A percentile compares a stretch with the other conserved stretches of the same genome.
Evolutionary conservation across 768 basidiomycete genomes (phyloP).

Genomic region (Coprinopsis strossmayeri): DNA sequence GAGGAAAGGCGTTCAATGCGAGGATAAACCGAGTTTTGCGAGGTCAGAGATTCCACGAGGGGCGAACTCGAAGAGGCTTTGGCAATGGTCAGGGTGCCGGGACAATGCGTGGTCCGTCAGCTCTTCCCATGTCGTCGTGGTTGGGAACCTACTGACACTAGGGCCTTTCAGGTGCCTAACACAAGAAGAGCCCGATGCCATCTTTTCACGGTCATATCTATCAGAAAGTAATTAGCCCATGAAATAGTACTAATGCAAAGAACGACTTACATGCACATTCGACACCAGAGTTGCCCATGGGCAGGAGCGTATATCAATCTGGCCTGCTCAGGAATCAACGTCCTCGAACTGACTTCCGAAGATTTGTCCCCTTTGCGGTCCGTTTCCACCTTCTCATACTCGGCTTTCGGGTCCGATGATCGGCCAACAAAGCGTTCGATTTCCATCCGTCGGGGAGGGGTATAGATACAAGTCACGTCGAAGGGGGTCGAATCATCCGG

Average conservation of each 20-base stretch:
- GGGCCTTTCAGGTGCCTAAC: background rate
- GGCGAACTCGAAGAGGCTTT: too few species aligned
- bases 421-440: too few species aligned
- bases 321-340: background rate
- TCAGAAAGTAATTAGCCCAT: background rate
- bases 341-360: background rate
- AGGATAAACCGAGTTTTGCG: too few species aligned
- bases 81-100: too few species aligned
- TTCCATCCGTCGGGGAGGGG: too few species aligned
- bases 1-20: too few species aligned
- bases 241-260: background rate
- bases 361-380: background rate
- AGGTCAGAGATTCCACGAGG: too few species aligned
- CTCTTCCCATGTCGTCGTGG: background rate
- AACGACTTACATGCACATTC: slow-evolving; percentile 3
- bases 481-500: too few species aligned
- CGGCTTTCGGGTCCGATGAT: too few species aligned
- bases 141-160: background rate
- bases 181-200: background rate
- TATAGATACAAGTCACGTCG: too few species aligned
- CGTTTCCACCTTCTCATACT: background rate
- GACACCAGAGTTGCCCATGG: slow-evolving; percentile 2
- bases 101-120: background rate
- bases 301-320: slow-evolving; percentile 1
- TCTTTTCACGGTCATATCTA: background rate